These are phyloP conservation scores for Cyanidiococcus yangmingshanensis DNA, from an alignment of 23 red algal species.

Conservation along the genomic window DNA sequence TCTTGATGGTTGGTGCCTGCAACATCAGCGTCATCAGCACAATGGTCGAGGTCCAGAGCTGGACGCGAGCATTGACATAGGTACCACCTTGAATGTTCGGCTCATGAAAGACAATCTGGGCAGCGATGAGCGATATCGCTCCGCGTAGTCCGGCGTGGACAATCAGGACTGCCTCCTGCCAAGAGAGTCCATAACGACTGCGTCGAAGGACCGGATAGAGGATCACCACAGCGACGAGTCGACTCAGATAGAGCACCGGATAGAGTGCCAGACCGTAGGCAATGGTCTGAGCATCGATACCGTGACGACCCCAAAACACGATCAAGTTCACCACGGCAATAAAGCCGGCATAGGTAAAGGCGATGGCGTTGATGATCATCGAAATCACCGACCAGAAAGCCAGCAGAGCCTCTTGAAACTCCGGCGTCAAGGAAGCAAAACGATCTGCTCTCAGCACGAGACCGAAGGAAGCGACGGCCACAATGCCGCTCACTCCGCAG, in stretches of 20 bases:
- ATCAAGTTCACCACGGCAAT: slow-evolving; percentile 77
- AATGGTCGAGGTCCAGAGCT: slow-evolving; percentile 80
- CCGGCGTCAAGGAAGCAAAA: slow-evolving; percentile 45
- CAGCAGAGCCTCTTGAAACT: slow-evolving; percentile 52
- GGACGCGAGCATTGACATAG: slow-evolving; percentile 48
- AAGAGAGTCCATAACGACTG: slow-evolving; percentile 44
- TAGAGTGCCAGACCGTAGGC: slow-evolving; percentile 47
- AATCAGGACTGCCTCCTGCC: slow-evolving; percentile 50
- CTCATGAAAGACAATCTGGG: slow-evolving; percentile 52
- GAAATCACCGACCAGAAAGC: slow-evolving; percentile 76
- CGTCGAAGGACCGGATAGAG: slow-evolving; percentile 48
- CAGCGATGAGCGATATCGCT: slow-evolving; percentile 69
- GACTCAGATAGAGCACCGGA: slow-evolving; percentile 58
- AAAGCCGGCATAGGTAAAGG: slow-evolving; percentile 83
- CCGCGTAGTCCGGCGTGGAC: slow-evolving; percentile 64
- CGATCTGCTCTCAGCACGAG: slow-evolving; percentile 57
- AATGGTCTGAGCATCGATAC: slow-evolving; percentile 35
- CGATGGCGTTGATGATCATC: slow-evolving; percentile 89
- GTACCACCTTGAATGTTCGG: slow-evolving; percentile 26
- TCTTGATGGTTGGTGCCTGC: slow-evolving; percentile 62
- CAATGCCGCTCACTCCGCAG: slow-evolving; percentile 61
- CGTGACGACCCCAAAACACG: slow-evolving; percentile 50
- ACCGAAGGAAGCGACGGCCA: slow-evolving; percentile 58
- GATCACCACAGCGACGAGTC: slow-evolving; percentile 52
- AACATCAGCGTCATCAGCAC: slow-evolving; percentile 59